A percentile compares a stretch with the other conserved stretches of the same genome.
Evolutionary conservation across 2,329 filamentous ascomycete genomes (phyloP).

Genomic region (Monosporascus cannonballus): DNA sequence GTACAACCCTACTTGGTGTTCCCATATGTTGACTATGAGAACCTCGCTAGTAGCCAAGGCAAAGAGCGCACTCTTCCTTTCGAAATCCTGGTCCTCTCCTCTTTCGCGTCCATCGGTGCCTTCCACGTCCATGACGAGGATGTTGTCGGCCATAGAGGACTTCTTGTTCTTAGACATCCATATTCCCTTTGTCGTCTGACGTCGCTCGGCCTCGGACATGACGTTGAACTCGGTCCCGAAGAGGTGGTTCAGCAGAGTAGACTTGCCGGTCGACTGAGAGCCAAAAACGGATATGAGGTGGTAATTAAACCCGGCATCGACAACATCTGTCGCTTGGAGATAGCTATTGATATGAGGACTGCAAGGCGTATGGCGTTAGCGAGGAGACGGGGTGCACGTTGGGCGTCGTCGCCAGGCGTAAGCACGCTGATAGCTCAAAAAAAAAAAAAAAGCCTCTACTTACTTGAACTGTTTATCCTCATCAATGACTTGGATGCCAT

Average conservation of each 20-base stretch:
- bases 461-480: slow-evolving; percentile 97
- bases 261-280: slow-evolving; percentile 97
- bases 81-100: slow-evolving; percentile 97
- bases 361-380: slow-evolving; percentile 8
- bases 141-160: slow-evolving; percentile 84
- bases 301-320: slow-evolving; percentile 94
- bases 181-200: slow-evolving; percentile 98
- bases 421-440: background rate
- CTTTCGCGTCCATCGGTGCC: slow-evolving; percentile 94
- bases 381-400: slow-evolving; percentile 1
- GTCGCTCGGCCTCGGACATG: slow-evolving; percentile 90
- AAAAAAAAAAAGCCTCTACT: slow-evolving; percentile 25
- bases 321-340: slow-evolving; percentile 71
- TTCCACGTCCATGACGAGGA: slow-evolving; percentile 98
- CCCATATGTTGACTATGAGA: slow-evolving; percentile 98
- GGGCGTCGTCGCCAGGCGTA: no score
- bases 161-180: slow-evolving; percentile 98
- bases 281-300: slow-evolving; percentile 98
- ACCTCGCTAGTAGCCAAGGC: slow-evolving; percentile 96
- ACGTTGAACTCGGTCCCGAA: slow-evolving; percentile 96
- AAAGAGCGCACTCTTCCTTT: slow-evolving; percentile 96
- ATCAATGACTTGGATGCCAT: slow-evolving; percentile 96
- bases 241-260: slow-evolving; percentile 89
- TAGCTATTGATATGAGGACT: slow-evolving; percentile 78
- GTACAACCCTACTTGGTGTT: slow-evolving; percentile 96